phyloP scores from a whole-genome alignment of 1,284 basidiomycete species.

The Moesziomyces parantarcticus region DNA sequence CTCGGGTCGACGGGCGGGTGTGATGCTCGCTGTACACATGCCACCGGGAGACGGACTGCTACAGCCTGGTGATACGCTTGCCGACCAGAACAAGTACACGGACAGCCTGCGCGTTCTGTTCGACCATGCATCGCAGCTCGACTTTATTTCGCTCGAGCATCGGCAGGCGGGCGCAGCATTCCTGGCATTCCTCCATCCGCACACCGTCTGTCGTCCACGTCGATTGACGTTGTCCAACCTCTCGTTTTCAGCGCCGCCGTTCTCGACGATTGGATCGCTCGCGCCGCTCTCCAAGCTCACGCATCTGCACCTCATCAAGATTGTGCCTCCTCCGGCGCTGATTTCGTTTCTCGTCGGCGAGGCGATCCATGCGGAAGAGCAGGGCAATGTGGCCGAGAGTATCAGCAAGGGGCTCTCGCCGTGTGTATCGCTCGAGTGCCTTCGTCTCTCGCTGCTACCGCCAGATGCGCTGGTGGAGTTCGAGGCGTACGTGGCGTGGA shows the following conservation, averaged over 20 bases:
- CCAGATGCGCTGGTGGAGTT: conserved; percentile 37
- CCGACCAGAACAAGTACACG: conserved; percentile 29
- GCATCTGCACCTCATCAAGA: conserved; percentile 41
- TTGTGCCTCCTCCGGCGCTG: conserved; percentile 37
- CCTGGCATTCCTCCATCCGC: conserved; percentile 23
- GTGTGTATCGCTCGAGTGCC: conserved; percentile 17
- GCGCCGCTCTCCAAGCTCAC: conserved; percentile 30
- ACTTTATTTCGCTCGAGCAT: conserved; percentile 33
- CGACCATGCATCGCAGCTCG: conserved; percentile 24
- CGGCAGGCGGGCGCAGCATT: conserved; percentile 30
- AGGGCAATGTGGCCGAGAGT: conserved; percentile 23
- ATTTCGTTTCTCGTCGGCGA: conserved; percentile 35
- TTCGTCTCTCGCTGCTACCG: conserved; percentile 38
- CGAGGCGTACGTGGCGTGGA: conserved; percentile 33
- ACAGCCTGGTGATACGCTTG: conserved; percentile 31
- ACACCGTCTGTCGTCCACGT: conserved; percentile 26
- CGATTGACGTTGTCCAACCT: conserved; percentile 38
- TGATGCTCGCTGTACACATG: conserved; percentile 25
- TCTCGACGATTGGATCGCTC: conserved; percentile 23
- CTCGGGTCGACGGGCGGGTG: neutral
- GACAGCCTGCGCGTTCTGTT: conserved; percentile 32
- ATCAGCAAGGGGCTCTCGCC: conserved; percentile 26
- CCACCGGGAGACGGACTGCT: conserved; percentile 37
- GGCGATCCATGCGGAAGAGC: conserved; percentile 26
- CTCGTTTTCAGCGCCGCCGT: conserved; percentile 38